A percentile compares a stretch with the other conserved stretches of the same genome.
Conservation (phyloP, 2,329 filamentous ascomycete species). For the Stachybotrys echinatus region DNA sequence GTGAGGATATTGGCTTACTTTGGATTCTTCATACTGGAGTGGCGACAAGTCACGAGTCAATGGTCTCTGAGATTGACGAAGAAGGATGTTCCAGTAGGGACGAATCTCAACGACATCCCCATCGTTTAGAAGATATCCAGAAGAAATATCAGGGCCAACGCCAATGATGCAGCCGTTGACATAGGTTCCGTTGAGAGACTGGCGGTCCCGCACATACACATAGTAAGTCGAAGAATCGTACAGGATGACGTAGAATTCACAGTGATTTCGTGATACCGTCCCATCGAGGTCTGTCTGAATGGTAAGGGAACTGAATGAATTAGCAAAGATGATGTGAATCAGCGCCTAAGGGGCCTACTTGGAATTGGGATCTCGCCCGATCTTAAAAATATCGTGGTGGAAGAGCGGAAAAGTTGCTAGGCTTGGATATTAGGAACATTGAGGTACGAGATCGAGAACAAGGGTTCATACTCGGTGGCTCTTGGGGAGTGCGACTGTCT, state of each 20-base stretch:
- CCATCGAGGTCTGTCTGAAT: constrained; percentile 31
- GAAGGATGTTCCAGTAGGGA: constrained; percentile 30
- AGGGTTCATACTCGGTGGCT: not conserved
- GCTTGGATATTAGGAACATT: not conserved
- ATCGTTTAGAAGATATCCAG: constrained; percentile 42
- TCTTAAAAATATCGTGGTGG: constrained; percentile 24
- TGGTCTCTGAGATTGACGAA: constrained; percentile 21
- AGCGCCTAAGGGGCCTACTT: constrained; percentile 19
- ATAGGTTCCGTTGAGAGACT: constrained; percentile 48
- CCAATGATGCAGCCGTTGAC: constrained; percentile 44
- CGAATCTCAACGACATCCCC: constrained; percentile 42
- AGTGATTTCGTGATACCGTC: constrained; percentile 46
- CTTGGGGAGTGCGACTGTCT: not conserved
- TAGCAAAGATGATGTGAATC: not conserved
- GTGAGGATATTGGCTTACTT: constrained; percentile 14
- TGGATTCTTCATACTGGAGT: constrained; percentile 25
- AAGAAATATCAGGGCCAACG: constrained; percentile 24
- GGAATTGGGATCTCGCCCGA: constrained; percentile 26
- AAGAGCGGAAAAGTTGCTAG: constrained; percentile 17
- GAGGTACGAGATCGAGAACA: not conserved
- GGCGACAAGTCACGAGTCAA: constrained; percentile 17
- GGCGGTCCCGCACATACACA: constrained; percentile 51
- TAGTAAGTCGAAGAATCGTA: constrained; percentile 39
- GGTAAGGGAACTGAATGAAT: constrained; percentile 25
- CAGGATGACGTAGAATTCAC: constrained; percentile 49